These are phyloP conservation scores for Rhodocollybia butyracea DNA, from an alignment of 768 basidiomycete species.

Conservation along the genomic window DNA sequence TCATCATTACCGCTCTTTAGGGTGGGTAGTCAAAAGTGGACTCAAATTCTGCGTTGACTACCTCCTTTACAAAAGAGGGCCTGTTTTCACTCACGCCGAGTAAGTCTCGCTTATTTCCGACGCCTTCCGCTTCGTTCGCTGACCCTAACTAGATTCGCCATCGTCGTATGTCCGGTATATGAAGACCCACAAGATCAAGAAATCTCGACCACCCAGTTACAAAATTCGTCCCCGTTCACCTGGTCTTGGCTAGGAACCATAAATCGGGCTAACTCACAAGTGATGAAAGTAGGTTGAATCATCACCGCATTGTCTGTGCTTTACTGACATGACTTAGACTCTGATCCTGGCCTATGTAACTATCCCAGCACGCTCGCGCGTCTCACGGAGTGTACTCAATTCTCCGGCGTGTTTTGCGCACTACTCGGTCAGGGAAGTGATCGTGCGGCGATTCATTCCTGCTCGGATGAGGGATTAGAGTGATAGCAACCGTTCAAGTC, in stretches of 20 bases:
- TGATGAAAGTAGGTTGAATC: conserved; percentile 72
- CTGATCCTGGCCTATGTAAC: conserved; percentile 89
- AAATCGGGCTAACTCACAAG: conserved; percentile 94
- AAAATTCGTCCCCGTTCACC: conserved; percentile 67
- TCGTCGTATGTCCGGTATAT: conserved; percentile 89
- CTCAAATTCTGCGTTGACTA: conserved; percentile 98
- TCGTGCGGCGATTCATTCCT: conserved; percentile 82
- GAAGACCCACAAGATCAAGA: conserved; percentile 74
- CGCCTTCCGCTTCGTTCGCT: not conserved
- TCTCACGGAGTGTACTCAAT: conserved; percentile 47
- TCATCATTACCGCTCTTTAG: conserved; percentile 93
- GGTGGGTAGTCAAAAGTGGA: conserved; percentile 95
- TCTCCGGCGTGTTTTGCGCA: conserved; percentile 74
- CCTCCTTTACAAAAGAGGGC: conserved; percentile 90
- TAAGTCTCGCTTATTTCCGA: conserved; percentile 34
- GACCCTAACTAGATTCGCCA: conserved; percentile 63
- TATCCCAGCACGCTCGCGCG: conserved; percentile 71
- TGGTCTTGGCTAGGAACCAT: conserved; percentile 98
- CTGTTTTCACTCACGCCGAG: conserved; percentile 96
- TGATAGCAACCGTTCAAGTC: no score
- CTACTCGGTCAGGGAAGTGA: conserved; percentile 83
- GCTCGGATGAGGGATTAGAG: conserved; percentile 84
- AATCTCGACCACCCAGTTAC: conserved; percentile 59
- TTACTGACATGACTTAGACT: conserved; percentile 52
- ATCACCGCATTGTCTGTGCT: no score